Percentiles rank a stretch among this genome's conserved stretches.
Conservation (phyloP, 2,329 filamentous ascomycete species). For the Apiospora rasikravindrae region DNA sequence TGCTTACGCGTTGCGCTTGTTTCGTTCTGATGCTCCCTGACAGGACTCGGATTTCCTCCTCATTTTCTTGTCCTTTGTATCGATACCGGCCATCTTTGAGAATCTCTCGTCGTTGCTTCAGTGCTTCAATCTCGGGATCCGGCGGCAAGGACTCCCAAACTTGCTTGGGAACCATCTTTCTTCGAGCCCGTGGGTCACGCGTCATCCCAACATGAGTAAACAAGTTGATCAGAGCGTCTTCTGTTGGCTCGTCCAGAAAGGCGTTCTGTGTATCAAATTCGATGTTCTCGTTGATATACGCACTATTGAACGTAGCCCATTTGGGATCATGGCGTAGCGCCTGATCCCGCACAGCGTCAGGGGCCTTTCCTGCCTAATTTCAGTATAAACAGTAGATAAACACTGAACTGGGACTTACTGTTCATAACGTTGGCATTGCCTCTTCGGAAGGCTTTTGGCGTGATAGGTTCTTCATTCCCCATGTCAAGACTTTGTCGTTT, state of each 20-base stretch:
- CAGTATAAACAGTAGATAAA: constrained; percentile 13
- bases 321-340: constrained; percentile 37
- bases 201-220: constrained; percentile 36
- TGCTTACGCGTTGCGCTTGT: constrained; percentile 26
- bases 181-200: constrained; percentile 32
- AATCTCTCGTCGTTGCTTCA: constrained; percentile 29
- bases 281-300: constrained; percentile 37
- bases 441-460: constrained; percentile 27
- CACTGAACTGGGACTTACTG: constrained; percentile 26
- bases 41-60: constrained; percentile 34
- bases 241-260: constrained; percentile 32
- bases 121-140: constrained; percentile 34
- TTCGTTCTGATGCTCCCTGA: constrained; percentile 32
- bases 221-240: constrained; percentile 30
- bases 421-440: constrained; percentile 32
- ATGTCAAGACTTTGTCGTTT: constrained; percentile 32
- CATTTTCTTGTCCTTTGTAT: constrained; percentile 29
- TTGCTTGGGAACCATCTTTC: constrained; percentile 38
- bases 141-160: constrained; percentile 33
- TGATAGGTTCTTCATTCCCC: constrained; percentile 28
- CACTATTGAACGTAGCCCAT: constrained; percentile 35
- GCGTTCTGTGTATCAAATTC: constrained; percentile 38
- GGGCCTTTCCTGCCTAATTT: constrained; percentile 30
- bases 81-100: constrained; percentile 36
- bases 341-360: constrained; percentile 35